Conservation (phyloP, 768 basidiomycete species). For the Amyloporia xantha region DNA sequence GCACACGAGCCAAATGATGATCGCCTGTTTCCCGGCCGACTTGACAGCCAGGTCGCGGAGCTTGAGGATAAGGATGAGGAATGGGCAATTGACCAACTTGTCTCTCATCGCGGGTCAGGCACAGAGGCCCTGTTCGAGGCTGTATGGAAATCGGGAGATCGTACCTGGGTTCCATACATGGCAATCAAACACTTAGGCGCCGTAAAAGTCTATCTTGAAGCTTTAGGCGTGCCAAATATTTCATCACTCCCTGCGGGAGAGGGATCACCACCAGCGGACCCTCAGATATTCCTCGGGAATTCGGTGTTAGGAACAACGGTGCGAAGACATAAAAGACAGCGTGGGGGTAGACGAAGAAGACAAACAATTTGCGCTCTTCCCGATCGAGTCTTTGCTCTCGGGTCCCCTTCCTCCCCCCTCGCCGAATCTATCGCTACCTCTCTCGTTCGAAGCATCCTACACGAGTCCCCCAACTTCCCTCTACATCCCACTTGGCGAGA, state of each 20-base stretch:
- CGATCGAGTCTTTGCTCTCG: background rate
- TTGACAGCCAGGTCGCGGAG: conserved; percentile 17
- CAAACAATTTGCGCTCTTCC: background rate
- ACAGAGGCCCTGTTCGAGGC: conserved; percentile 25
- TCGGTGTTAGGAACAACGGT: background rate
- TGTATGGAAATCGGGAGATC: conserved; percentile 28
- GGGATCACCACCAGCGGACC: background rate
- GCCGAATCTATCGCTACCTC: background rate
- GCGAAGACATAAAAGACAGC: too few species aligned
- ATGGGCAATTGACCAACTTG: conserved; percentile 24
- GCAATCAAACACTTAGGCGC: conserved; percentile 18
- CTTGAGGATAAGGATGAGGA: conserved; percentile 17
- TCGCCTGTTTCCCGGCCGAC: conserved; percentile 30
- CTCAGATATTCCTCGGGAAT: background rate
- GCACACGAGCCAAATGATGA: conserved; percentile 27
- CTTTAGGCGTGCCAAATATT: conserved; percentile 10
- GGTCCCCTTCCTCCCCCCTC: background rate
- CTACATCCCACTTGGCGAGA: background rate
- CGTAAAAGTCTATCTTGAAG: conserved; percentile 19
- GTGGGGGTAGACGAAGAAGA: too few species aligned
- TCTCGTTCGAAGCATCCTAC: background rate
- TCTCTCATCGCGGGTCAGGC: conserved; percentile 21
- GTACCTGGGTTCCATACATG: conserved; percentile 27
- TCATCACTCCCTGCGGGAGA: background rate
- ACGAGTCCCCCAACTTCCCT: background rate